phyloP scores from a whole-genome alignment of 1,284 basidiomycete species.

The Pulchroboletus neoregius region DNA sequence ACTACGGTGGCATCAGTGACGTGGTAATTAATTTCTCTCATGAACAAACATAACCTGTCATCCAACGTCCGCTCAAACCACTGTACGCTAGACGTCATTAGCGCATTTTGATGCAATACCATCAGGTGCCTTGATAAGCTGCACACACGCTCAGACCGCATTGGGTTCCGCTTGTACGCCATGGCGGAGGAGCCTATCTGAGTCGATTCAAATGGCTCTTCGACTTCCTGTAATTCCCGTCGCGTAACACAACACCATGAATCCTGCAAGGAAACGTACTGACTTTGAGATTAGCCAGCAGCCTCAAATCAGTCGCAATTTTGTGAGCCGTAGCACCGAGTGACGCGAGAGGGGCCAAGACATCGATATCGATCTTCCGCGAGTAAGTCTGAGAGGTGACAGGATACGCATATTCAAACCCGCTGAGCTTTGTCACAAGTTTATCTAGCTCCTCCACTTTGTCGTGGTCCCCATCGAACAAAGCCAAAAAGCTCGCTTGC shows the following conservation, averaged over 20 bases:
- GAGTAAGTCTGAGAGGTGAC: slow-evolving; percentile 99
- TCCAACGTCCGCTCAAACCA: slow-evolving; percentile 98
- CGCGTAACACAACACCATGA: slow-evolving; percentile 4
- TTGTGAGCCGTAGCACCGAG: slow-evolving; percentile 97
- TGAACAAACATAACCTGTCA: slow-evolving; percentile 58
- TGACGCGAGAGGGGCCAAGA: slow-evolving; percentile 84
- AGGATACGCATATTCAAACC: slow-evolving; percentile 93
- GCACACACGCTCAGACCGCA: slow-evolving; percentile 98
- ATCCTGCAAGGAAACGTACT: slow-evolving; percentile 1
- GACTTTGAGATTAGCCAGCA: slow-evolving; percentile 90
- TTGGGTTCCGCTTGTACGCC: slow-evolving; percentile 99
- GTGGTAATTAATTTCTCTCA: slow-evolving; percentile 2
- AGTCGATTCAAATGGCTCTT: slow-evolving; percentile 98
- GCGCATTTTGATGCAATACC: slow-evolving; percentile 88
- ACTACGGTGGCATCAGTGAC: slow-evolving; percentile 38
- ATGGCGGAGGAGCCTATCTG: slow-evolving; percentile 99
- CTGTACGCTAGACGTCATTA: slow-evolving; percentile 89
- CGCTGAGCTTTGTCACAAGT: slow-evolving; percentile 85
- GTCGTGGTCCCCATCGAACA: slow-evolving; percentile 94
- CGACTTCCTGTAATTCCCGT: slow-evolving; percentile 67
- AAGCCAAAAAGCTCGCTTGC: slow-evolving; percentile 90
- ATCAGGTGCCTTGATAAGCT: slow-evolving; percentile 90
- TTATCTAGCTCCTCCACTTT: slow-evolving; percentile 93
- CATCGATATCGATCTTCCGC: slow-evolving; percentile 95
- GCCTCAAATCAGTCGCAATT: slow-evolving; percentile 92